Evolutionary conservation across 257 asterid genomes (phyloP), one percentile per base, ranked within the genome.

Genomic region (Primulina tabacum): DNA sequence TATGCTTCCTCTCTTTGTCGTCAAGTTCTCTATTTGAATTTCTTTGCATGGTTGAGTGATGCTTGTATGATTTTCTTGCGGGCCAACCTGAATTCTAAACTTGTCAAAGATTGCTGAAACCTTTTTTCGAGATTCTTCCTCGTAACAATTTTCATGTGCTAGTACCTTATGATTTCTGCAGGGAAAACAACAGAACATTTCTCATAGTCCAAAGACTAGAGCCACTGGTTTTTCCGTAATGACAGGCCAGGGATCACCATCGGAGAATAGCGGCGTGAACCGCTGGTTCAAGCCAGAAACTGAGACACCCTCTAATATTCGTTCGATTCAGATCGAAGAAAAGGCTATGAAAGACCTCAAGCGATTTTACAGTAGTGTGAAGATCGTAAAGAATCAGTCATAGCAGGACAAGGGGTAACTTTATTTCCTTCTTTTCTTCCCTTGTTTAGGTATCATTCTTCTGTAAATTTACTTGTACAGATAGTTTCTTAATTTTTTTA

Each of bases 271-370:
- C 35, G 84, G 84, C 14, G n/a, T 74, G 71, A 93, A 81, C 83
- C 92, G 99, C 60, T 93, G 99, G 99, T 93, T 90, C 76, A 93
- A 86, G 75, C 95, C 96, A 11, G 99, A 93, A 75, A 76, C 52
- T 0, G 96, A 86, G 21, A 66, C 82, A 16, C 89, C 99, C 16
- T 90, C 96, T 4, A 76, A 98, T 3, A 70, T 94, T 40, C 95
- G 95, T 52, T 91, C 95, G 0, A 91, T 94, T 69, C 97, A 94
- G 82, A 91, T 91, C 12, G 97, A 94, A 85, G 99, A 94, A 80
- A 85, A 71, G 83, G 99, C 99, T 24, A 91, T 91, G 3, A 92
- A 91, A 67, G 98, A 94, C 75, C 88, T 94, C 32, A 89, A 85
- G 82, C 97, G 97, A 75, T 85, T 89, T 61, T 91, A 94, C 82